phyloP scores from a whole-genome alignment of 2,329 filamentous ascomycete genomes.

The Ramularia endophylla region DNA sequence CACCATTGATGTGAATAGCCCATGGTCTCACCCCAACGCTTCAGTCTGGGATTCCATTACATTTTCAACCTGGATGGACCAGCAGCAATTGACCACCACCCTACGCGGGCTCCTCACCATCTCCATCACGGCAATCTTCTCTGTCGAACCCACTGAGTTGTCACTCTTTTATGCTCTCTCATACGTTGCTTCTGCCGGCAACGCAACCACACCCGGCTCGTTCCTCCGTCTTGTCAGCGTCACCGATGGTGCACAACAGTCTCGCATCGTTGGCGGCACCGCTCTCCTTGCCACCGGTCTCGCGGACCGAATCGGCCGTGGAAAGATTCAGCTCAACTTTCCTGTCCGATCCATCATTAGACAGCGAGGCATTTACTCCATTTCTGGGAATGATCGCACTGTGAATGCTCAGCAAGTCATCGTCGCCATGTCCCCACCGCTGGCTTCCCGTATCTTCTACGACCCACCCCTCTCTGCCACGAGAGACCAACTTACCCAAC shows the following conservation, averaged over 20 bases:
- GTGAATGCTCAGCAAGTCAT: conserved; percentile 12
- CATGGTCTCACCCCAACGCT: conserved; percentile 8
- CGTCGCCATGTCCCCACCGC: conserved; percentile 14
- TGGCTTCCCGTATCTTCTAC: conserved; percentile 8
- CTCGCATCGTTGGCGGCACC: conserved; percentile 9
- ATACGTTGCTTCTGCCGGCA: conserved; percentile 16
- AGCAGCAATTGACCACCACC: not conserved
- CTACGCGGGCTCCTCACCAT: not conserved
- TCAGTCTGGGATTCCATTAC: conserved; percentile 8
- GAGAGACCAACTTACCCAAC: conserved; percentile 10
- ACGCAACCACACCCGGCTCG: conserved; percentile 9
- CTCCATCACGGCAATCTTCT: conserved; percentile 7
- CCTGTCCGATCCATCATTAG: conserved; percentile 6
- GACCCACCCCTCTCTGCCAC: conserved; percentile 7
- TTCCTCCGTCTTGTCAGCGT: conserved; percentile 11
- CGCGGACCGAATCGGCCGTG: conserved; percentile 8
- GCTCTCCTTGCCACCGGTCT: conserved; percentile 10
- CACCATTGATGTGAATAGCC: conserved; percentile 4
- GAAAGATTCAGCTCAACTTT: conserved; percentile 3
- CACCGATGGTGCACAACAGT: conserved; percentile 8
- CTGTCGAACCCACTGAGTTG: conserved; percentile 7
- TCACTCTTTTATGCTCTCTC: conserved; percentile 14
- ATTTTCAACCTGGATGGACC: conserved; percentile 1
- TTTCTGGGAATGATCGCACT: conserved; percentile 1
- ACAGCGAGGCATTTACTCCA: conserved; percentile 1